These are phyloP conservation scores for Leccinum uliginosum DNA, from an alignment of 768 basidiomycete species.

Conservation along the genomic window DNA sequence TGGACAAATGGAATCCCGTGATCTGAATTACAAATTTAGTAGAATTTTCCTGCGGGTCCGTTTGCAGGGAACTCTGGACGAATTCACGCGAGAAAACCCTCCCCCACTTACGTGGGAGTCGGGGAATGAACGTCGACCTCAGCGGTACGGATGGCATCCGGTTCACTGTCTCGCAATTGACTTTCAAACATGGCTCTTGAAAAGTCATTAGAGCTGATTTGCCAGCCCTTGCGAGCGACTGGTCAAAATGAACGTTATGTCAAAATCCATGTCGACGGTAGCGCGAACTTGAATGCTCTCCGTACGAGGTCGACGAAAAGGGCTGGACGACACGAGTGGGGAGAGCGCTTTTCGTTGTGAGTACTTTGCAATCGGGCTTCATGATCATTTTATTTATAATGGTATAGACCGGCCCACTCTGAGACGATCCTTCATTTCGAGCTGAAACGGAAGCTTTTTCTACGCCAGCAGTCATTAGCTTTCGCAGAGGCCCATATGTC, in stretches of 20 bases:
- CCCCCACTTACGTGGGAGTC: no score
- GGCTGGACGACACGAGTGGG: conserved; percentile 20
- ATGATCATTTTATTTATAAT: not conserved
- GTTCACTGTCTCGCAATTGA: not conserved
- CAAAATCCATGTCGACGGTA: conserved; percentile 17
- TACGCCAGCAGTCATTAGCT: conserved; percentile 14
- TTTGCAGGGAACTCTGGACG: no score
- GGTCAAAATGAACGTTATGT: conserved; percentile 27
- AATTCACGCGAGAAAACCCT: no score
- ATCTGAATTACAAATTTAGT: no score
- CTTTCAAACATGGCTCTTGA: not conserved
- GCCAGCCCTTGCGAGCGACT: conserved; percentile 13
- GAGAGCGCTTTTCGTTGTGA: conserved; percentile 21
- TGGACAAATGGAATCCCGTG: no score
- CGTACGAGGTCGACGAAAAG: conserved; percentile 16
- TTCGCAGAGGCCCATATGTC: conserved; percentile 11
- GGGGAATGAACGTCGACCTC: conserved; percentile 27
- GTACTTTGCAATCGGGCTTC: not conserved
- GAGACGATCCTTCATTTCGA: conserved; percentile 23
- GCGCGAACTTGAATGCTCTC: conserved; percentile 4
- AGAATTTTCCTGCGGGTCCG: no score
- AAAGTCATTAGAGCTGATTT: conserved; percentile 25
- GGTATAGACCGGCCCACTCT: conserved; percentile 10
- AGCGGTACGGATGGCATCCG: conserved; percentile 12
- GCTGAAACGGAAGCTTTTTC: conserved; percentile 14